A percentile compares a stretch with the other conserved stretches of the same genome.
Evolutionary conservation across 2,329 filamentous ascomycete genomes (phyloP).

Genomic region (Clarireedia homoeocarpa): DNA sequence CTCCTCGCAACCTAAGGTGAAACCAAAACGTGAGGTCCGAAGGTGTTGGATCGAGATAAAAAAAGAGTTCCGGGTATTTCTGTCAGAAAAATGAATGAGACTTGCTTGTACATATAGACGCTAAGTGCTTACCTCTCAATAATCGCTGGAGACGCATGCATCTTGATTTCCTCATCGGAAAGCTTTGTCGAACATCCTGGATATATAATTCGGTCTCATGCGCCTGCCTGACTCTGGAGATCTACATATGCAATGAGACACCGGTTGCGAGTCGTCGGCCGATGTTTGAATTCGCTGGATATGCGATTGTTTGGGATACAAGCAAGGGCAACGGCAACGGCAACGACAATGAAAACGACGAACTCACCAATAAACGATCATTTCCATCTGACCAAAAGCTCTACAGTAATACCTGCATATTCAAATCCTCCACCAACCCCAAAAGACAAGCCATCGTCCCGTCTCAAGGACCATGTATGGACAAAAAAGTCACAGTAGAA

Average conservation of each 20-base stretch:
- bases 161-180: background rate
- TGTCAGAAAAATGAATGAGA: background rate
- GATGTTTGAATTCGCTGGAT: background rate
- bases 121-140: background rate
- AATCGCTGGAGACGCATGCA: background rate
- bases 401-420: too few relatives aligned
- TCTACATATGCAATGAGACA: background rate
- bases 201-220: background rate
- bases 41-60: background rate
- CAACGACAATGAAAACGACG: background rate
- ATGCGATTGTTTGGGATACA: background rate
- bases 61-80: background rate
- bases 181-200: background rate
- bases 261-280: background rate
- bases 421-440: too few relatives aligned
- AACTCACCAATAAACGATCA: background rate
- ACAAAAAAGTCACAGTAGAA: too few relatives aligned
- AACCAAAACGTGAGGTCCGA: background rate
- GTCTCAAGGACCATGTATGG: too few relatives aligned
- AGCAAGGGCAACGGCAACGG: background rate
- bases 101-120: background rate
- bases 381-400: background rate
- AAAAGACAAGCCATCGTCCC: too few relatives aligned
- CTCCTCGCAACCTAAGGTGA: background rate
- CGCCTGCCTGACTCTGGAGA: background rate